A percentile compares a stretch with the other conserved stretches of the same genome.
Conservation (phyloP, 1,284 basidiomycete genomes). For the Irpex lacteus region DNA sequence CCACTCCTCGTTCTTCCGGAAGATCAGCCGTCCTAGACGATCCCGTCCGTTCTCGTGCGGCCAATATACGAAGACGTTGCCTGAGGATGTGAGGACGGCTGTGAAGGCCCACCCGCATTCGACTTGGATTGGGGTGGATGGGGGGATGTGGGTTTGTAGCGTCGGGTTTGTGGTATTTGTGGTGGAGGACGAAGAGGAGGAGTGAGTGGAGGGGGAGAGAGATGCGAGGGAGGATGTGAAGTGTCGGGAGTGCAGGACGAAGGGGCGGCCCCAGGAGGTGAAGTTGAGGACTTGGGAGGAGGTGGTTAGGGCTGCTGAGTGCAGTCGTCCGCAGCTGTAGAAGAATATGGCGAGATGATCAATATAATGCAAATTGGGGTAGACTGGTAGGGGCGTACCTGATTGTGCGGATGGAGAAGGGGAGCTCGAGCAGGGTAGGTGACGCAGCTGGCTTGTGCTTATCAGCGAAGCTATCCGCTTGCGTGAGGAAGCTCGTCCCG, state of each 20-base stretch:
- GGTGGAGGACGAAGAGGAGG: neutral
- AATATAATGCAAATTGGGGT: neutral
- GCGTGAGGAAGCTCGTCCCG: slow-evolving; percentile 40
- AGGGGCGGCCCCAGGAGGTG: slow-evolving; percentile 71
- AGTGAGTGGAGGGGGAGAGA: neutral
- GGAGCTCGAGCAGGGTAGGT: slow-evolving; percentile 58
- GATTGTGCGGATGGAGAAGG: slow-evolving; percentile 53
- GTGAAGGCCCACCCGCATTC: slow-evolving; percentile 83
- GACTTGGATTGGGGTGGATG: slow-evolving; percentile 60
- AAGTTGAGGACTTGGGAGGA: slow-evolving; percentile 67
- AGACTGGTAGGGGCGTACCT: slow-evolving; percentile 40
- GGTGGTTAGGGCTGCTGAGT: slow-evolving; percentile 64
- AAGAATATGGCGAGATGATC: slow-evolving; percentile 1
- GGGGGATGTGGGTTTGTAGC: slow-evolving; percentile 30
- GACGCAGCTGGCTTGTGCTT: slow-evolving; percentile 44
- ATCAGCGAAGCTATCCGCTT: slow-evolving; percentile 56
- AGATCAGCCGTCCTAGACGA: slow-evolving; percentile 19
- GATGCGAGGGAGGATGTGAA: neutral
- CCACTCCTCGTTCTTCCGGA: slow-evolving; percentile 42
- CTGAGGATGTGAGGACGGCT: slow-evolving; percentile 63
- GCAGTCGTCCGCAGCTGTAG: slow-evolving; percentile 69
- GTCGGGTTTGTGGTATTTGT: neutral
- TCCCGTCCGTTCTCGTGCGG: slow-evolving; percentile 39
- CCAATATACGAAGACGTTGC: slow-evolving; percentile 77
- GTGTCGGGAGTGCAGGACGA: slow-evolving; percentile 38